A percentile compares a stretch with the other conserved stretches of the same genome.
Evolutionary conservation across 768 basidiomycete species (phyloP).

Genomic region (Kwoniella europaea): DNA sequence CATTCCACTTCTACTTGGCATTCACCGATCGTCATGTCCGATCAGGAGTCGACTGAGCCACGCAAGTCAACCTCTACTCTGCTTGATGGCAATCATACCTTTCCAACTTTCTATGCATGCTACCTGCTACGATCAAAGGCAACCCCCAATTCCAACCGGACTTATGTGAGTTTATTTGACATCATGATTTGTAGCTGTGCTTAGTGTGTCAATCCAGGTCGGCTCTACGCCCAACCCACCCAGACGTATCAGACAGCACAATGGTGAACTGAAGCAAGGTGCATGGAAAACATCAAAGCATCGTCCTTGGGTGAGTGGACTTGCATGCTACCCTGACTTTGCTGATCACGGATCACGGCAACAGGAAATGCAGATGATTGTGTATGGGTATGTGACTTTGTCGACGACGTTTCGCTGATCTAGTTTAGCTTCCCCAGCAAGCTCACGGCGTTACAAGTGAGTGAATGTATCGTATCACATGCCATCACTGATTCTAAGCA

Average conservation of each 20-base stretch:
- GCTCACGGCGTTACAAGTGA: slow-evolving; percentile 66
- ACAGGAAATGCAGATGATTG: slow-evolving; percentile 76
- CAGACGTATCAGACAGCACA: slow-evolving; percentile 69
- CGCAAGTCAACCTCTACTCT: slow-evolving; percentile 42
- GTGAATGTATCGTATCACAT: neutral
- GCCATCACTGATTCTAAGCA: slow-evolving; percentile 41
- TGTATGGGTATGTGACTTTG: slow-evolving; percentile 62
- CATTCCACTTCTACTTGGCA: too few species aligned
- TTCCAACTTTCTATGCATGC: slow-evolving; percentile 74
- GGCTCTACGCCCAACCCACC: slow-evolving; percentile 60
- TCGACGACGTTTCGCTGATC: slow-evolving; percentile 13
- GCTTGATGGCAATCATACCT: slow-evolving; percentile 54
- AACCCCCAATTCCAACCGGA: slow-evolving; percentile 64
- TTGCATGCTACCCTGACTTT: neutral
- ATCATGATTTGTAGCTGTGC: slow-evolving; percentile 1
- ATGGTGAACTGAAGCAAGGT: slow-evolving; percentile 74
- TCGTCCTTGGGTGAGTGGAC: slow-evolving; percentile 63
- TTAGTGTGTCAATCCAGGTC: slow-evolving; percentile 42
- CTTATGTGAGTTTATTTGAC: slow-evolving; percentile 64
- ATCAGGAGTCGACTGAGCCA: slow-evolving; percentile 4
- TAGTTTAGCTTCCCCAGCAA: slow-evolving; percentile 70
- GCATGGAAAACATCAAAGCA: slow-evolving; percentile 68
- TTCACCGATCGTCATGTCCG: slow-evolving; percentile 3
- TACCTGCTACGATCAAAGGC: slow-evolving; percentile 76
- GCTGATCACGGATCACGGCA: slow-evolving; percentile 9